A percentile compares a stretch with the other conserved stretches of the same genome.
Evolutionary conservation across 2,329 filamentous ascomycete genomes (phyloP).

Genomic region (Purpureocillium takamizusanense): DNA sequence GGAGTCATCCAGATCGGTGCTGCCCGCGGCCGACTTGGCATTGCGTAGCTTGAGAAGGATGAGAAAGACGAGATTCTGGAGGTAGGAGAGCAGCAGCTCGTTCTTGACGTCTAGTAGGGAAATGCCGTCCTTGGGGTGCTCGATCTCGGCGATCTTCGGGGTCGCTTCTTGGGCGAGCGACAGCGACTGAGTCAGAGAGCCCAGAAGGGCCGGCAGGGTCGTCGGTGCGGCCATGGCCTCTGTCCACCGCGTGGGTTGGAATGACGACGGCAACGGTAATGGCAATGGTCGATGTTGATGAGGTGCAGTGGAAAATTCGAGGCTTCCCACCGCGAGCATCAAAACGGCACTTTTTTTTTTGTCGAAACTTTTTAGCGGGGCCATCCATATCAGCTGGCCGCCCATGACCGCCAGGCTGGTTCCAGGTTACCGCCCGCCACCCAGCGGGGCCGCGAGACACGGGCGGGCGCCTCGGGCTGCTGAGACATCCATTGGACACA

Average conservation of each 20-base stretch:
- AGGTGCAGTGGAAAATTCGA: too few relatives aligned
- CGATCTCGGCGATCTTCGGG: slow-evolving; percentile 51
- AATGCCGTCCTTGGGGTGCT: slow-evolving; percentile 77
- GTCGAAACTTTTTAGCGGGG: slow-evolving; percentile 13
- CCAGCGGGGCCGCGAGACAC: too few relatives aligned
- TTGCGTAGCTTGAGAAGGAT: slow-evolving; percentile 73
- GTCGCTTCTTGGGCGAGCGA: slow-evolving; percentile 58
- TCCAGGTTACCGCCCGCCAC: too few relatives aligned
- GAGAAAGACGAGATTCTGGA: slow-evolving; percentile 87
- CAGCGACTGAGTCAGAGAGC: slow-evolving; percentile 49
- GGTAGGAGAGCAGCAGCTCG: slow-evolving; percentile 90
- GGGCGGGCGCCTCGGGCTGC: too few relatives aligned
- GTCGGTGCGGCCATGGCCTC: slow-evolving; percentile 45
- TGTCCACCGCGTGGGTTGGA: too few relatives aligned
- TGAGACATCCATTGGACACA: too few relatives aligned
- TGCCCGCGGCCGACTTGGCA: slow-evolving; percentile 18
- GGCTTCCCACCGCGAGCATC: too few relatives aligned
- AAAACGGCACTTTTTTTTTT: too few relatives aligned
- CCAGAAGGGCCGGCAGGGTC: slow-evolving; percentile 39
- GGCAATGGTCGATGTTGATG: too few relatives aligned
- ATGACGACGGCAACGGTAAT: too few relatives aligned
- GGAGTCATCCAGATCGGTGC: slow-evolving; percentile 45
- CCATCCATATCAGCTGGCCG: too few relatives aligned
- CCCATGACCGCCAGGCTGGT: too few relatives aligned
- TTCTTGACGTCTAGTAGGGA: slow-evolving; percentile 94